Evolutionary conservation across 1,284 basidiomycete species (phyloP).

Genomic region (Bondarzewia mesenterica): DNA sequence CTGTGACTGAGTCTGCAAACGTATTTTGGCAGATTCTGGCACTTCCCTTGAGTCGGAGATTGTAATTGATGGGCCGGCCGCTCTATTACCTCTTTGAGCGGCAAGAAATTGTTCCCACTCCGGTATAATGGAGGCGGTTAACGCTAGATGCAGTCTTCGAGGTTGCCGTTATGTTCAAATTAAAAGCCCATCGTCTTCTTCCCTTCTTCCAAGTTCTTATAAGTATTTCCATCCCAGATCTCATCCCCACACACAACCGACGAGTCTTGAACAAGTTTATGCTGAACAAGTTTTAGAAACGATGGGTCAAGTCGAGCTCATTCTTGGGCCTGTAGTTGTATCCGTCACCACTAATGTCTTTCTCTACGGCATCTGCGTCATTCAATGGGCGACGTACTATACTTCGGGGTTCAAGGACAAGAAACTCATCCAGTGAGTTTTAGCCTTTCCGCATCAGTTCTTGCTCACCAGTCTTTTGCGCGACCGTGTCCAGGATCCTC

Average conservation of each 20-base stretch:
- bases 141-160: neutral
- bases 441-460: neutral
- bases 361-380: conserved; percentile 1
- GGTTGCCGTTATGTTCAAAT: neutral
- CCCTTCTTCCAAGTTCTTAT: neutral
- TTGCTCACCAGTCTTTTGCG: neutral
- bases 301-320: neutral
- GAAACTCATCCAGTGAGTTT: conserved; percentile 1
- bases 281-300: neutral
- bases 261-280: too few species aligned
- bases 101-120: neutral
- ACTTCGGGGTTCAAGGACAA: neutral
- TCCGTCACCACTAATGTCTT: conserved; percentile 1
- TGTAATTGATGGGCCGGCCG: too few species aligned
- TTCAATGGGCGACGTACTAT: neutral
- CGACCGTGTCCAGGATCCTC: conserved; percentile 15
- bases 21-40: too few species aligned
- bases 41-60: too few species aligned
- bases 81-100: too few species aligned
- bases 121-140: neutral
- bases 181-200: neutral
- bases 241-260: too few species aligned
- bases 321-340: conserved; percentile 1
- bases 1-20: too few species aligned
- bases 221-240: neutral